Percentiles rank a stretch among this genome's conserved stretches.
Conservation (phyloP, 2,329 filamentous ascomycete genomes). For the Cercospora berteroae region DNA sequence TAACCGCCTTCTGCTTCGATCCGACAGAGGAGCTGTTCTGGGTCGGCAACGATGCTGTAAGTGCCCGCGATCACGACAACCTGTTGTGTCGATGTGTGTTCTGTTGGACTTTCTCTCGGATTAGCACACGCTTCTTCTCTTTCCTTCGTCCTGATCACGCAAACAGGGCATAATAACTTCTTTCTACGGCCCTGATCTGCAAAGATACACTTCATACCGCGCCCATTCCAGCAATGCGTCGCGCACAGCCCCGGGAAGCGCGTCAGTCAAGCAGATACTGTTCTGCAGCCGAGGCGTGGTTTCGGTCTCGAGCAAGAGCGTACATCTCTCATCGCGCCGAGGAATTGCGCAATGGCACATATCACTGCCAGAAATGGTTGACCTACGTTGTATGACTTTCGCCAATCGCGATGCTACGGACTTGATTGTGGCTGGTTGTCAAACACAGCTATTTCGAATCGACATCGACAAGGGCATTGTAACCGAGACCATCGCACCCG, state of each 20-base stretch:
- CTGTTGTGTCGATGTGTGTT: neutral
- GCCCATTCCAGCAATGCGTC: conserved; percentile 59
- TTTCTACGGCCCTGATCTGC: conserved; percentile 80
- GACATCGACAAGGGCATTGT: conserved; percentile 58
- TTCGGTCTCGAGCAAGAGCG: conserved; percentile 74
- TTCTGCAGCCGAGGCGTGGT: conserved; percentile 90
- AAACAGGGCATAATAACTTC: conserved; percentile 79
- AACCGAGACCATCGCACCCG: conserved; percentile 40
- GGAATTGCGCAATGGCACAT: conserved; percentile 89
- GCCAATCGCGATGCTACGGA: conserved; percentile 80
- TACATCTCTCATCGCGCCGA: conserved; percentile 83
- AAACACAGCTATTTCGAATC: conserved; percentile 78
- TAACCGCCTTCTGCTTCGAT: conserved; percentile 85
- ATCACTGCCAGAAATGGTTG: conserved; percentile 72
- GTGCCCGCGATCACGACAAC: conserved; percentile 32
- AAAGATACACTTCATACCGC: conserved; percentile 86
- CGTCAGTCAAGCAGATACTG: conserved; percentile 80
- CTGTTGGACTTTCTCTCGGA: neutral
- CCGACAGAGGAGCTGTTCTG: conserved; percentile 85
- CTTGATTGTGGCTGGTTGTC: conserved; percentile 82
- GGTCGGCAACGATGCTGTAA: conserved; percentile 86
- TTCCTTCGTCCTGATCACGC: conserved; percentile 9
- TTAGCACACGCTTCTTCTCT: neutral
- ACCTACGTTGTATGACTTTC: conserved; percentile 92
- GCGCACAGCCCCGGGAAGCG: conserved; percentile 52